These are phyloP conservation scores for Monosporascus sp. DNA, from an alignment of 2,329 filamentous ascomycete species.

Conservation along the genomic window DNA sequence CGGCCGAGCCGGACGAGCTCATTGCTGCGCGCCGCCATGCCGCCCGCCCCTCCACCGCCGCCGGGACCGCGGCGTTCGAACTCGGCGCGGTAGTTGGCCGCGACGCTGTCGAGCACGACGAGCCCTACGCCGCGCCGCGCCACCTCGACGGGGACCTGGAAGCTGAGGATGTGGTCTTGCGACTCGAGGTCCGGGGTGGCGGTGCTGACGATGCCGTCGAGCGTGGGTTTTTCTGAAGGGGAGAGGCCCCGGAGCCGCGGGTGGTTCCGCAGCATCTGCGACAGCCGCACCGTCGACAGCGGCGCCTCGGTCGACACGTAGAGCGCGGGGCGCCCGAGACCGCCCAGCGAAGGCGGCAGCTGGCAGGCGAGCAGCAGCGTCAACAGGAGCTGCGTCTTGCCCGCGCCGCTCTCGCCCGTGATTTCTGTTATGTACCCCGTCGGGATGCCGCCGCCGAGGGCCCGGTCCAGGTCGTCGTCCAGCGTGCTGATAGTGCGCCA, in stretches of 20 bases:
- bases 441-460: conserved; percentile 73
- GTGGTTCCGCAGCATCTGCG: conserved; percentile 69
- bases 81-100: conserved; percentile 92
- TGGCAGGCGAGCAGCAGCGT: conserved; percentile 80
- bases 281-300: conserved; percentile 73
- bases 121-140: conserved; percentile 71
- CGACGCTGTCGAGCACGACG: conserved; percentile 83
- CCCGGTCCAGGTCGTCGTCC: conserved; percentile 63
- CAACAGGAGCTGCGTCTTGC: conserved; percentile 92
- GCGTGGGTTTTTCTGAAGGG: conserved; percentile 45
- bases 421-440: conserved; percentile 81
- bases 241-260: conserved; percentile 43
- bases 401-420: conserved; percentile 86
- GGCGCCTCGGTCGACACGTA: conserved; percentile 93
- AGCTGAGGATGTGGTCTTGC: conserved; percentile 90
- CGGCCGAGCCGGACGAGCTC: conserved; percentile 75
- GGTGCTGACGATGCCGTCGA: conserved; percentile 74
- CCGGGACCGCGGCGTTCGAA: conserved; percentile 55
- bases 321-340: conserved; percentile 67
- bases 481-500: conserved; percentile 72
- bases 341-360: conserved; percentile 61
- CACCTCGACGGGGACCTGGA: conserved; percentile 84
- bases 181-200: conserved; percentile 85
- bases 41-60: conserved; percentile 33
- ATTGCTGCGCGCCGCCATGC: conserved; percentile 66